Base-by-base conservation (phyloP, 2,329 filamentous ascomycete species). In the Venturia asperata region DNA sequence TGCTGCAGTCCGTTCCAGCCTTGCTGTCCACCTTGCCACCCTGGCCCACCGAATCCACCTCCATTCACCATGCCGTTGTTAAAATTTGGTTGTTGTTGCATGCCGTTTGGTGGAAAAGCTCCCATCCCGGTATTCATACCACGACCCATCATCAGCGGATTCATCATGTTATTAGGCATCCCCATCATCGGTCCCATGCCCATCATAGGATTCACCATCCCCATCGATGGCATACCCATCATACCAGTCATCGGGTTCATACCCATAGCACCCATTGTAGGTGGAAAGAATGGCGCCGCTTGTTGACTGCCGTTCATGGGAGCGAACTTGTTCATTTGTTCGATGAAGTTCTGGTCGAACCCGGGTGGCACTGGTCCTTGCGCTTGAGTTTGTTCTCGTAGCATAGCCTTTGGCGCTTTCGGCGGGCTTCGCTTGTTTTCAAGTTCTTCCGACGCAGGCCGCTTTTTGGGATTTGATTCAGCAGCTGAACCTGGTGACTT, bases 391-490 rank as follows among this genome's bases (percentile, higher is more conserved):
- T 69, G 75, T 55, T 74, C 66, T 49, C 69, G 71, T 49, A 76
- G 75, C 77, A 78, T 80, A 17, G 77, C 79, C 62, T 77, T 77
- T 13, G 80, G 79, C 15, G 77, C 78, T 4, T 77, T 76, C 9
- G 76, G 75, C 9, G 76, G 75, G 21, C 75, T 76, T 27, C 76
- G 74, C 58, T 76, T 71, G 66, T 76, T 80, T 61, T 76, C 77
- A 64, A 82, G 76, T 41, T 85, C 81, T 63, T 92, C 88, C 43
- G 93, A 91, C 17, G 92, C 91, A 13, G 89, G 84, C 27, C 94
- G 86, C 79, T 97, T 99, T 78, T 90, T 94, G 9, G 52, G 10
- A 58, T 34, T 58, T 34, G 84, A 79, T 66, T 76, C 77, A 63
- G 70, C 70, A 65, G 75, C 71, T 64, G 73, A 73, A 65, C 77